Evolutionary conservation across 2,329 filamentous ascomycete species (phyloP).

Genomic region (Lachnellula suecica): DNA sequence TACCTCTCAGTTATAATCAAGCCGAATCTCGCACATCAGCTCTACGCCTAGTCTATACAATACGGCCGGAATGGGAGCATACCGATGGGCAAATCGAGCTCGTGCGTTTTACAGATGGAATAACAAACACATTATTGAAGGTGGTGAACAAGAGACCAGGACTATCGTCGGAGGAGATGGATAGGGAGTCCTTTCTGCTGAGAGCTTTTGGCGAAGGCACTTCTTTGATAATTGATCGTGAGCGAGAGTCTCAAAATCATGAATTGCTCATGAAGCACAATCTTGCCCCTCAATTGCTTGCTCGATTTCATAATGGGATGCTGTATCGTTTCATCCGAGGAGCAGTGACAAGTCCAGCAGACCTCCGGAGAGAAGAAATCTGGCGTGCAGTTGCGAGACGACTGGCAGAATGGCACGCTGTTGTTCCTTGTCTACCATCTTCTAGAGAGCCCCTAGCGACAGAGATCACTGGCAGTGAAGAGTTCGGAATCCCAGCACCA

Average conservation of each 20-base stretch:
- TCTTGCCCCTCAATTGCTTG: constrained; percentile 83
- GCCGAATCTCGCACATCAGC: constrained; percentile 77
- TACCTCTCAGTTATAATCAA: constrained; percentile 77
- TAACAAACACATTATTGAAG: constrained; percentile 90
- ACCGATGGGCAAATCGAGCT: constrained; percentile 76
- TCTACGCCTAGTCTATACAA: constrained; percentile 71
- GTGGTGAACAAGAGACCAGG: constrained; percentile 69
- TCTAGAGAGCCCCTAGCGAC: constrained; percentile 23
- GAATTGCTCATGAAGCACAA: constrained; percentile 80
- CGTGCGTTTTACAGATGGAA: constrained; percentile 92
- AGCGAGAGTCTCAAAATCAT: constrained; percentile 78
- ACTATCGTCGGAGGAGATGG: constrained; percentile 72
- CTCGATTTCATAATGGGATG: constrained; percentile 93
- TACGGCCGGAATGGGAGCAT: constrained; percentile 81
- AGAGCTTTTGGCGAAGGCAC: constrained; percentile 94
- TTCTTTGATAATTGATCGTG: constrained; percentile 91
- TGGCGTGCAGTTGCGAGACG: constrained; percentile 81
- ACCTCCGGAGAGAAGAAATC: constrained; percentile 73
- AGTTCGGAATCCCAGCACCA: constrained; percentile 26
- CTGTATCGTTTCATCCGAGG: constrained; percentile 90
- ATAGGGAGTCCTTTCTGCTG: constrained; percentile 82
- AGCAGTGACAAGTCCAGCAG: constrained; percentile 73
- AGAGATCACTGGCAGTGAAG: constrained; percentile 38
- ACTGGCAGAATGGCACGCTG: constrained; percentile 91
- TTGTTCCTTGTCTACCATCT: constrained; percentile 55